Base-by-base conservation (phyloP, 805 yeast species). In the Candida pseudofarinosa region DNA sequence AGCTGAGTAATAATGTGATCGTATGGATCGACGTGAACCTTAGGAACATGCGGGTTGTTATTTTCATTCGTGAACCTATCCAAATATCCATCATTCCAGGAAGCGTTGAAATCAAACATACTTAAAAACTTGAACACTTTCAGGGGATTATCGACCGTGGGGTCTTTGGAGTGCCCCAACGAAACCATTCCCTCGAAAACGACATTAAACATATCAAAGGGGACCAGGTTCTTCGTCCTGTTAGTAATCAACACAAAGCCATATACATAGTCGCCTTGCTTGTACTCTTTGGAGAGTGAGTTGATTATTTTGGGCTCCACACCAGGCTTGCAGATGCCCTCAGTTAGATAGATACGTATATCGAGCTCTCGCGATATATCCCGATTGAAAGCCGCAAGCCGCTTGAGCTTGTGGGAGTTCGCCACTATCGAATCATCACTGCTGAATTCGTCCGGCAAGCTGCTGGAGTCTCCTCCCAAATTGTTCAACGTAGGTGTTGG, bases 61-160 rank as follows among this genome's bases (percentile, higher is more conserved):
- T 63, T 48, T 33, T 67, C 72, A 1, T 60, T 51, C 14, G 54
- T 40, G 33, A 67, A 55, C 19, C 72, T 44, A 48, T 64, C 65
- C 13, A 67, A 46, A 36, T 43, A 49, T 0, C 60, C 67, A 46
- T 60, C 66, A 45, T 60, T 65, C 71, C 72, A 69, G 14, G 68
- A 63, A 1, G 73, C 74, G 37, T 61, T 62, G 48, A 66, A 67
- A 43, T 69, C 74, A 50, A 63, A 67, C 74, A 69, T 67, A 37
- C 59, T 63, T 37, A 69, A 49, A 43, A 65, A 65, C 39, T 60
- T 55, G 13, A 46, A 46, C 14, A 67, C 44, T 19, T 52, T 52
- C 6, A 56, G 40, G 8, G 54, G 59, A 5, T 43, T 47, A 37
- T 50, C 52, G 23, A 55, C 47, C 35, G 47, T 42, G 17, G 41